Base-by-base conservation (phyloP, 805 yeast genomes). In the Starmerella powellii region DNA sequence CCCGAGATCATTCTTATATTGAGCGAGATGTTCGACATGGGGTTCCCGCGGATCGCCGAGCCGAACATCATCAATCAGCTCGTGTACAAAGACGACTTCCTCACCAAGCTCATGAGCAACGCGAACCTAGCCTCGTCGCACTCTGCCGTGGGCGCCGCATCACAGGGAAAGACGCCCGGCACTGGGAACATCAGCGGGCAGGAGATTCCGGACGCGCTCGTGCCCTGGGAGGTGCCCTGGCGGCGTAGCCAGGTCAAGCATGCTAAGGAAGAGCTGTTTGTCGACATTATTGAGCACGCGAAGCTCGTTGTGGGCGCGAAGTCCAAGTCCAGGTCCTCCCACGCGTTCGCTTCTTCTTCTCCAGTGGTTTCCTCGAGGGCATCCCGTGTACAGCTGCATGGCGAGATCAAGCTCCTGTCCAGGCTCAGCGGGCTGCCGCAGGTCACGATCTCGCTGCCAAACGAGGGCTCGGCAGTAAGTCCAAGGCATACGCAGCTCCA, bases 191-290 rank as follows among this genome's bases (percentile, higher is more conserved):
- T 44, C 17, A 12, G 16, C 27, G 56, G 24, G 12, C 42, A 41
- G 32, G 30, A 20, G 13, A 28, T 38, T 8, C 43, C 50, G 8
- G 45, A 44, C 24, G 28, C 33, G n/a, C 35, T 45, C 2, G 44
- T 39, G 1, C 44, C 51, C 1, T 49, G 55, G 55, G 46, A 45
- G 27, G 19, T 44, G 8, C 94, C 95, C 1, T 88, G 97, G 97
- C 71, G 97, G 53, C 67, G 73, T 36, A 57, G 77, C 4, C 72
- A 75, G 48, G 79, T 81, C n/a, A 72, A 70, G 50, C 76, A 83
- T 57, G 70, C 83, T 3, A 77, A 77, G 50, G 85, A 88, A 59
- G 97, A 88, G 60, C 68, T 88, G 60, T 85, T 78, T 57, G 80
- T 88, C 8, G 97, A 91, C 60, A 58, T 91, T 5, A 67, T 69